Conservation (phyloP, 2,329 filamentous ascomycete species). For the Grosmannia penicillata region DNA sequence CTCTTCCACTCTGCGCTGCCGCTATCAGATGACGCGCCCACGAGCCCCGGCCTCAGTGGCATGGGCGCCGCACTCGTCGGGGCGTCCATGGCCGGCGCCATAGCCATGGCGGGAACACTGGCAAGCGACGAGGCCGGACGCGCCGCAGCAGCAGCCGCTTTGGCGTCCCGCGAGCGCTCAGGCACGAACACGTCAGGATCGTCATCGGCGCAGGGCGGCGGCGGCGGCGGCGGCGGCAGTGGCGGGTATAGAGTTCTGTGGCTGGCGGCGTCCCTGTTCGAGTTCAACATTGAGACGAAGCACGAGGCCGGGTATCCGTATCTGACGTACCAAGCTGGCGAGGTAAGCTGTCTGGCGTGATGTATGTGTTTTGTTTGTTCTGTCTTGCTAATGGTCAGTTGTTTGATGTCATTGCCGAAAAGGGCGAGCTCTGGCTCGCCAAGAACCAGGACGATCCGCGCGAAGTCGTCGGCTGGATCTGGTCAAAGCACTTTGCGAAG, state of each 20-base stretch:
- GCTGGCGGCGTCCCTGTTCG: conserved; percentile 83
- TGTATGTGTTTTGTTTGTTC: not conserved
- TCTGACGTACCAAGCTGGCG: conserved; percentile 84
- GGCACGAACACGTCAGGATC: not conserved
- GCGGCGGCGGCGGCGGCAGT: conserved; percentile 12
- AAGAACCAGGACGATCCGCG: conserved; percentile 86
- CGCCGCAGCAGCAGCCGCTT: too few species aligned
- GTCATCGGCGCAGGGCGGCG: not conserved
- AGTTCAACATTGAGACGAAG: conserved; percentile 92
- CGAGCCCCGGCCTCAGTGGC: not conserved
- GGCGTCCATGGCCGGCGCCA: conserved; percentile 1
- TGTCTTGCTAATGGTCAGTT: conserved; percentile 32
- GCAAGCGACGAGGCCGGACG: too few species aligned
- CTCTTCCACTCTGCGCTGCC: conserved; percentile 82
- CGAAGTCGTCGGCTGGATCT: conserved; percentile 85
- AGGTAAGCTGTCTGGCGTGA: conserved; percentile 31
- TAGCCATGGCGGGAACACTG: too few species aligned
- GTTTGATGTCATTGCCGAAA: conserved; percentile 86
- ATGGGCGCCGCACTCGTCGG: conserved; percentile 2
- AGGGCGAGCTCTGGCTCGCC: conserved; percentile 93
- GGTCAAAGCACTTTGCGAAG: conserved; percentile 92
- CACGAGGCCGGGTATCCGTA: conserved; percentile 93
- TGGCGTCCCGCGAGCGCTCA: conserved; percentile 41
- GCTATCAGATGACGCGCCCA: conserved; percentile 46
- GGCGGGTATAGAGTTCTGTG: conserved; percentile 65